Conservation (phyloP, 177 flowering plant genomes). For the Vitis hybrid region DNA sequence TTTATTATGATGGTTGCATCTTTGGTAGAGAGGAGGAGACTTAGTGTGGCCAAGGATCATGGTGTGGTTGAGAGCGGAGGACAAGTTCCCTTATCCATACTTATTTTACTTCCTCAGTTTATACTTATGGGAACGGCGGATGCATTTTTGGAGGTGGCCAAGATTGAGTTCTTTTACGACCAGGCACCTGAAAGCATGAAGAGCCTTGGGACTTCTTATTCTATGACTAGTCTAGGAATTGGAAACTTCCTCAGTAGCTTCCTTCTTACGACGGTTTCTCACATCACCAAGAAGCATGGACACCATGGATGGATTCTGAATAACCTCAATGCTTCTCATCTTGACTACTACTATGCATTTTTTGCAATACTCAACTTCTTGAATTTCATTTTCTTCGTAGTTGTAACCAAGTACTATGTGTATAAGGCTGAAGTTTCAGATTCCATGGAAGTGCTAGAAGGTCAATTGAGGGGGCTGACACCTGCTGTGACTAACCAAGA, state of each 20-base stretch:
- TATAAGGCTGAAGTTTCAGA: slow-evolving; percentile 65
- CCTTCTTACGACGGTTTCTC: slow-evolving; percentile 57
- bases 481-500: slow-evolving; percentile 17
- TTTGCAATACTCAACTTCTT: slow-evolving; percentile 52
- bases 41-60: slow-evolving; percentile 42
- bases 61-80: slow-evolving; percentile 35
- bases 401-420: slow-evolving; percentile 45
- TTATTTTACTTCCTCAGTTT: slow-evolving; percentile 70
- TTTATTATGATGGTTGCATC: slow-evolving; percentile 52
- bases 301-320: slow-evolving; percentile 60
- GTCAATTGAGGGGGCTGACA: slow-evolving; percentile 27
- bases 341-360: slow-evolving; percentile 64
- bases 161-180: slow-evolving; percentile 78
- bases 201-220: slow-evolving; percentile 69
- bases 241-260: slow-evolving; percentile 70
- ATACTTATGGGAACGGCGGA: slow-evolving; percentile 70
- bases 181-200: slow-evolving; percentile 77
- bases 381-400: slow-evolving; percentile 53
- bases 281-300: slow-evolving; percentile 42
- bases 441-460: slow-evolving; percentile 44
- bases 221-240: slow-evolving; percentile 45
- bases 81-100: slow-evolving; percentile 53
- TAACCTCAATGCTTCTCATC: slow-evolving; percentile 64
- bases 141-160: slow-evolving; percentile 62
- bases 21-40: slow-evolving; percentile 40